Evolutionary conservation across 805 yeast genomes (phyloP).

Genomic region (Kodamaea restingae): DNA sequence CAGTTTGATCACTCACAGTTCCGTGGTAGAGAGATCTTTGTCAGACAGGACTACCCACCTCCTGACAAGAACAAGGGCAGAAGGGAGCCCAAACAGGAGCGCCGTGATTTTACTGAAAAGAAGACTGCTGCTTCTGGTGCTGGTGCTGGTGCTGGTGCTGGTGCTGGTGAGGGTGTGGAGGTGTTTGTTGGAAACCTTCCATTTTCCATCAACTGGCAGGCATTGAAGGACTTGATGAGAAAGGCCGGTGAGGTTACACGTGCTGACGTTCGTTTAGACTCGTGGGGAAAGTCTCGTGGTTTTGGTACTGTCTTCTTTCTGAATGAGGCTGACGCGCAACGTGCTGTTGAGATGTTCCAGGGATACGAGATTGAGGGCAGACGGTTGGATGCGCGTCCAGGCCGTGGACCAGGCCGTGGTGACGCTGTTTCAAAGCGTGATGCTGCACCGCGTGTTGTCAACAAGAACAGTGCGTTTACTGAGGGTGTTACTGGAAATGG

Average conservation of each 20-base stretch:
- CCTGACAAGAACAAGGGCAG: conserved; percentile 40
- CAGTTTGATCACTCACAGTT: conserved; percentile 62
- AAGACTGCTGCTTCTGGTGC: conserved; percentile 2
- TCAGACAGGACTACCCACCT: conserved; percentile 88
- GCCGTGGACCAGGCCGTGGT: conserved; percentile 27
- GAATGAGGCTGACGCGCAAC: conserved; percentile 61
- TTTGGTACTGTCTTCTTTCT: conserved; percentile 76
- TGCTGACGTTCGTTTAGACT: conserved; percentile 70
- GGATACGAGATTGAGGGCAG: conserved; percentile 76
- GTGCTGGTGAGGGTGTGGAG: conserved; percentile 41
- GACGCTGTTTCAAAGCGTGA: conserved; percentile 7
- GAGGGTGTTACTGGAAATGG: conserved; percentile 62
- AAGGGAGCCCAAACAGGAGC: conserved; percentile 19
- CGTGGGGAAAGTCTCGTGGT: conserved; percentile 77
- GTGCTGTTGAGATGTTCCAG: conserved; percentile 66
- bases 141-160: no score
- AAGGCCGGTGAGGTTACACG: conserved; percentile 72
- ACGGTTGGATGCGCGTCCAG: conserved; percentile 73
- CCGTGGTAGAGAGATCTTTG: conserved; percentile 76
- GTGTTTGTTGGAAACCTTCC: conserved; percentile 82
- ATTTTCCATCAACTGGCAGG: conserved; percentile 77
- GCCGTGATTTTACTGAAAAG: conserved; percentile 15
- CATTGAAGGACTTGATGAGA: conserved; percentile 78
- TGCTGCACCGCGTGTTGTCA: conserved; percentile 11
- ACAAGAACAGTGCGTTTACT: conserved; percentile 54